A percentile compares a stretch with the other conserved stretches of the same genome.
These are phyloP conservation scores for Sabuloglossum arenarium DNA, from an alignment of 495 filamentous ascomycete genomes.

Conservation along the genomic window DNA sequence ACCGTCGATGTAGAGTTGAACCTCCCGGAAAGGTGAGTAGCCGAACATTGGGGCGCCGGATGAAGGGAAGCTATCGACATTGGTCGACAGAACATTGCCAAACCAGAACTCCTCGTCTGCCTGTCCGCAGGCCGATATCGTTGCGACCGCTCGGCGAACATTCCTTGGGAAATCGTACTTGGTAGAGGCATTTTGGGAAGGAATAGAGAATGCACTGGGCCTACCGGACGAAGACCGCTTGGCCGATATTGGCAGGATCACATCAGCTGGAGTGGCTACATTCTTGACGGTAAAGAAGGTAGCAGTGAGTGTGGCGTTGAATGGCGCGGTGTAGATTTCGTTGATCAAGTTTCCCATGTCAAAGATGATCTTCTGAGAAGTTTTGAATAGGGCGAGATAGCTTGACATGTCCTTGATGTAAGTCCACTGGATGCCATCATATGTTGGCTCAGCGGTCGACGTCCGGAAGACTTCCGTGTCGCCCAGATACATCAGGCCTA, in stretches of 20 bases:
- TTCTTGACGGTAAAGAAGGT: slow-evolving; percentile 41
- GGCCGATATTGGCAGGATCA: slow-evolving; percentile 62
- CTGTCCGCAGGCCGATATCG: slow-evolving; percentile 61
- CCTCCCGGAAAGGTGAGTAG: slow-evolving; percentile 60
- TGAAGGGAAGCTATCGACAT: slow-evolving; percentile 37
- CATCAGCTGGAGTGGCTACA: slow-evolving; percentile 30
- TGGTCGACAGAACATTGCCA: slow-evolving; percentile 50
- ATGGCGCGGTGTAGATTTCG: slow-evolving; percentile 56
- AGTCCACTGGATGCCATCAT: slow-evolving; percentile 47
- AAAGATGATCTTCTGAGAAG: slow-evolving; percentile 57
- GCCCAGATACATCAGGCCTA: slow-evolving; percentile 61
- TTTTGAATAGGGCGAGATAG: slow-evolving; percentile 44
- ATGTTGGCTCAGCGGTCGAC: slow-evolving; percentile 65
- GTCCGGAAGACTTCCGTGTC: slow-evolving; percentile 72
- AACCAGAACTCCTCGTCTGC: slow-evolving; percentile 78
- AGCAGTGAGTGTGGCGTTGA: slow-evolving; percentile 63
- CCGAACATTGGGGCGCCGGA: slow-evolving; percentile 39
- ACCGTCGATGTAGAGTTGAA: slow-evolving; percentile 62
- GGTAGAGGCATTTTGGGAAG: slow-evolving; percentile 37
- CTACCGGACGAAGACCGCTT: slow-evolving; percentile 26
- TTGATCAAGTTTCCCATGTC: slow-evolving; percentile 64
- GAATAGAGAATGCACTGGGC: slow-evolving; percentile 52
- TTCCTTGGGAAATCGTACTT: slow-evolving; percentile 37
- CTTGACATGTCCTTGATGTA: slow-evolving; percentile 73
- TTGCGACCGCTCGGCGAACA: slow-evolving; percentile 47